phyloP scores from a whole-genome alignment of 2,329 filamentous ascomycete genomes.

The Curvularia sp. region DNA sequence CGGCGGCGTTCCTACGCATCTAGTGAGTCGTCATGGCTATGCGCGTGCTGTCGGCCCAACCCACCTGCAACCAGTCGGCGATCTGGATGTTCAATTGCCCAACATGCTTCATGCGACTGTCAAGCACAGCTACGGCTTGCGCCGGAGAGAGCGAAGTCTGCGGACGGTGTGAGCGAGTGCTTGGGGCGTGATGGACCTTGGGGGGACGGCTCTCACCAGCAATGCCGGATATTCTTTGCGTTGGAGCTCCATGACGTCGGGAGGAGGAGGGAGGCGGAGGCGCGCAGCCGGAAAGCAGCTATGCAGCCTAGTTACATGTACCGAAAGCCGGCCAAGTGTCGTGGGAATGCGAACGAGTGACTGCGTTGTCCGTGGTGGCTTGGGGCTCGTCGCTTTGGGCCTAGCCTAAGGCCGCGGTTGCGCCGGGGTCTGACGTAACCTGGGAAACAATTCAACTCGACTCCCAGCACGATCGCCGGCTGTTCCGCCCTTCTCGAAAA shows the following conservation, averaged over 20 bases:
- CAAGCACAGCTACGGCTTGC: conserved; percentile 81
- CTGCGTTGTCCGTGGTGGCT: conserved; percentile 41
- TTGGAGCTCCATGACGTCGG: conserved; percentile 66
- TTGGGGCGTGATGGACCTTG: conserved; percentile 20
- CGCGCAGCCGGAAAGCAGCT: conserved; percentile 37
- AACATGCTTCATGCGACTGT: conserved; percentile 87
- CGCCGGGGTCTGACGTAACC: conserved; percentile 30
- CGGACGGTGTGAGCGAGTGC: conserved; percentile 38
- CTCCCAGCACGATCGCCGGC: conserved; percentile 2
- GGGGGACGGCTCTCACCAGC: conserved; percentile 68
- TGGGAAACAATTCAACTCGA: conserved; percentile 10
- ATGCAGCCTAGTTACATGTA: conserved; percentile 38
- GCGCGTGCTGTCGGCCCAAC: conserved; percentile 31
- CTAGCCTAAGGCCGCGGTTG: conserved; percentile 24
- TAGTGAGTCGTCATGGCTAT: conserved; percentile 29
- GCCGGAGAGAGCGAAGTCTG: conserved; percentile 81
- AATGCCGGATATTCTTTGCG: conserved; percentile 91
- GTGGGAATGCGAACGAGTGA: conserved; percentile 35
- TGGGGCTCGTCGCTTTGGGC: conserved; percentile 33
- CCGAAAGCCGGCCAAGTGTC: conserved; percentile 33
- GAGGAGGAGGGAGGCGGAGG: conserved; percentile 22
- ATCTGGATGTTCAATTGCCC: conserved; percentile 86
- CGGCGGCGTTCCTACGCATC: conserved; percentile 80
- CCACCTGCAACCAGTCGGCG: conserved; percentile 97
- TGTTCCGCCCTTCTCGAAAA: background rate